phyloP scores from a whole-genome alignment of 805 yeast species.

The Cyberlindnera xishuangbannaensis region DNA sequence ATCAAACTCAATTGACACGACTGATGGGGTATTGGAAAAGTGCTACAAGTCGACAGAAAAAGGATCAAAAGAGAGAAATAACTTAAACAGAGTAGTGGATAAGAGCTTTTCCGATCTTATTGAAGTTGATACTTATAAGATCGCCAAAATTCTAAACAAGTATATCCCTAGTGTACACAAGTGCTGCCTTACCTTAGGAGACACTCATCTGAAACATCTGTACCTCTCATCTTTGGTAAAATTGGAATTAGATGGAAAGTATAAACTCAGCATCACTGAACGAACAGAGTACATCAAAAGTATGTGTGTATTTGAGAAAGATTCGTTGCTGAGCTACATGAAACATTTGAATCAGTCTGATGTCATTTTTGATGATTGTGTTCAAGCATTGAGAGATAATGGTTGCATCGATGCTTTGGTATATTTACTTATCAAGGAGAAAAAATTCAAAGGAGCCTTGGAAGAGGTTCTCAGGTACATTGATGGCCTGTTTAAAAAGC shows the following conservation, averaged over 20 bases:
- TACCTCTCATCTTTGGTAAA: constrained; percentile 20
- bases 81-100: constrained; percentile 15
- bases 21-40: constrained; percentile 24
- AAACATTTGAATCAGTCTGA: constrained; percentile 20
- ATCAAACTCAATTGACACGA: constrained; percentile 21
- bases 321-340: constrained; percentile 15
- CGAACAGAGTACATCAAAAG: constrained; percentile 20
- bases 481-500: constrained; percentile 9
- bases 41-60: constrained; percentile 21
- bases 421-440: constrained; percentile 11
- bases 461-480: constrained; percentile 16
- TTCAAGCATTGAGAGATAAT: constrained; percentile 18
- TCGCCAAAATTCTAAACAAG: constrained; percentile 23
- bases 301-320: constrained; percentile 14
- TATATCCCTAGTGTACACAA: constrained; percentile 18
- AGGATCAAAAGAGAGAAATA: constrained; percentile 16
- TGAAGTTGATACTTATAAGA: constrained; percentile 26
- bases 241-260: constrained; percentile 19
- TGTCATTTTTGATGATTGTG: constrained; percentile 20
- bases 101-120: constrained; percentile 18
- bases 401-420: constrained; percentile 24
- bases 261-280: constrained; percentile 11
- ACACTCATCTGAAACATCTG: constrained; percentile 21
- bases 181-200: constrained; percentile 11
- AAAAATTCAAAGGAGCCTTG: constrained; percentile 21